These are phyloP conservation scores for Ophiocordyceps camponoti-leonardi DNA, from an alignment of 2,329 filamentous ascomycete species.

Conservation along the genomic window DNA sequence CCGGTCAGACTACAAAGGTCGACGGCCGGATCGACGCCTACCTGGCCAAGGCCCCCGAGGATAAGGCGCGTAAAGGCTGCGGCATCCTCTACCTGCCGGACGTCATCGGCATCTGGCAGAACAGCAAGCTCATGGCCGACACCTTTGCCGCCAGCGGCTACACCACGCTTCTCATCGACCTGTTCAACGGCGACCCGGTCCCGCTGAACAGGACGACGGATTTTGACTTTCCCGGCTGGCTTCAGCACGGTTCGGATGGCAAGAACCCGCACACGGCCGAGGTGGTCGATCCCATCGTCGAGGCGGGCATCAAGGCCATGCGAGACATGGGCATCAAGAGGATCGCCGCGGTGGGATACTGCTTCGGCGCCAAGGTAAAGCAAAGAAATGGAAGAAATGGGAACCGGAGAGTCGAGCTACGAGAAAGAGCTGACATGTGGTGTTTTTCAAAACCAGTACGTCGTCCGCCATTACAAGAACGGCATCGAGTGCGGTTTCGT, in stretches of 20 bases:
- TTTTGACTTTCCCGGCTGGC: conserved; percentile 16
- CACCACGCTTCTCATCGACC: conserved; percentile 18
- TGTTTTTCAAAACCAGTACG: conserved; percentile 29
- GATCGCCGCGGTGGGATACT: conserved; percentile 44
- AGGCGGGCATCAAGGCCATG: conserved; percentile 33
- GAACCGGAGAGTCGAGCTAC: no score
- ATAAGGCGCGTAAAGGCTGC: conserved; percentile 8
- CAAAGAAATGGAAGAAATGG: no score
- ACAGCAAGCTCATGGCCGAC: conserved; percentile 24
- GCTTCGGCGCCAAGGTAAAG: conserved; percentile 42
- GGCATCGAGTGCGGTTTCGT: conserved; percentile 40
- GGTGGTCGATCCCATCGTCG: conserved; percentile 15
- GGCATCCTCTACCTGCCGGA: conserved; percentile 21
- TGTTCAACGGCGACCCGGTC: conserved; percentile 20
- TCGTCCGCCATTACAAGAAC: conserved; percentile 45
- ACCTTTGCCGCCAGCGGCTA: conserved; percentile 20
- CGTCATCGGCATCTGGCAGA: conserved; percentile 20
- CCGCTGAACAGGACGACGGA: conserved; percentile 8
- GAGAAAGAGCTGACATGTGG: not conserved
- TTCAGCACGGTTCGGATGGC: conserved; percentile 24
- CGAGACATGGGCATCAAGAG: conserved; percentile 30
- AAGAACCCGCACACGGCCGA: conserved; percentile 24
- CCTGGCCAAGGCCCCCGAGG: conserved; percentile 24
- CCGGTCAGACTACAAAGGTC: conserved; percentile 28
- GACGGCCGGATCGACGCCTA: conserved; percentile 27